phyloP scores from a whole-genome alignment of 2,329 filamentous ascomycete species.

The Zasmidium citrigriseum region DNA sequence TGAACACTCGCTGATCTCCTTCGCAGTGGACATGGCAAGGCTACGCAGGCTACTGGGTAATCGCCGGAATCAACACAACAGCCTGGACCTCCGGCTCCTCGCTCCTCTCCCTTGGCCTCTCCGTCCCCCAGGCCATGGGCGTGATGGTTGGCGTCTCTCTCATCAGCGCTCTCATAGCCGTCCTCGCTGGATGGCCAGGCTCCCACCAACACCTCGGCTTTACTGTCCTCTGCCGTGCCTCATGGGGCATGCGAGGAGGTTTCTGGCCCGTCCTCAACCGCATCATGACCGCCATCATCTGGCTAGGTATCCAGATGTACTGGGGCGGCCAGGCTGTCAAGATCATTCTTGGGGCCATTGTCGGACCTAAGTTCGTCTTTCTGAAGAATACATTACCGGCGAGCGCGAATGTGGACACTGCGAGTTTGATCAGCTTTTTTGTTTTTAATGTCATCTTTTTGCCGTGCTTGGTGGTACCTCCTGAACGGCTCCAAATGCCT shows the following conservation, averaged over 20 bases:
- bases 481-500: constrained; percentile 16
- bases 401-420: constrained; percentile 18
- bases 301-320: constrained; percentile 27
- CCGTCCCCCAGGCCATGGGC: constrained; percentile 29
- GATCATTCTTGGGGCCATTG: constrained; percentile 19
- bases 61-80: constrained; percentile 20
- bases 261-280: constrained; percentile 28
- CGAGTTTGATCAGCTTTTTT: constrained; percentile 18
- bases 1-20: neutral
- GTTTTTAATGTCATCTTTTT: constrained; percentile 17
- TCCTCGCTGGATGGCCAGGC: constrained; percentile 39
- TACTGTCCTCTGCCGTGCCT: constrained; percentile 32
- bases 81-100: constrained; percentile 15
- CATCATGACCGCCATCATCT: constrained; percentile 27
- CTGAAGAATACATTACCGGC: constrained; percentile 18
- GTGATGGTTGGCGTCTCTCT: constrained; percentile 36
- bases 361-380: constrained; percentile 10
- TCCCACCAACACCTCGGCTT: constrained; percentile 38
- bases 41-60: constrained; percentile 22
- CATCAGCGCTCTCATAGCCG: constrained; percentile 36
- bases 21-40: constrained; percentile 18
- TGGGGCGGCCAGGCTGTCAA: constrained; percentile 21
- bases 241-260: constrained; percentile 24
- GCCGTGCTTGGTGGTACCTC: constrained; percentile 13
- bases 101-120: constrained; percentile 16